These are phyloP conservation scores for Cladorrhinum sp. DNA, from an alignment of 2,329 filamentous ascomycete genomes.

Conservation along the genomic window DNA sequence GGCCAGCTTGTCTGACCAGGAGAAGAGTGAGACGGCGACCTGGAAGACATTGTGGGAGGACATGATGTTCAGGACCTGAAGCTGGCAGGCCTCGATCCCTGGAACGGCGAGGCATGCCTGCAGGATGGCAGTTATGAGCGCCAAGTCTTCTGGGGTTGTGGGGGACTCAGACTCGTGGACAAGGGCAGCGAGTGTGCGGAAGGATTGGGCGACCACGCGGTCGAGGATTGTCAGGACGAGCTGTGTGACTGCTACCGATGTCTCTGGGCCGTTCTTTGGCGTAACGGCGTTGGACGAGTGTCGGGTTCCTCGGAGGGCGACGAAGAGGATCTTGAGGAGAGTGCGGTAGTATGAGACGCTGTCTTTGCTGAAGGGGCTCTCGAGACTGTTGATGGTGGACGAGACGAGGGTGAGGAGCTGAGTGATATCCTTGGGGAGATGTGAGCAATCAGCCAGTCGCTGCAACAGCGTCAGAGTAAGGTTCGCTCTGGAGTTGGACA, in stretches of 20 bases:
- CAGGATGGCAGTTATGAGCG: conserved; percentile 80
- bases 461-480: conserved; percentile 81
- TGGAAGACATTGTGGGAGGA: conserved; percentile 70
- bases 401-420: conserved; percentile 51
- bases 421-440: conserved; percentile 49
- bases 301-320: conserved; percentile 68
- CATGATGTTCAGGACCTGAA: conserved; percentile 68
- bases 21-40: conserved; percentile 82
- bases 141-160: conserved; percentile 74
- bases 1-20: conserved; percentile 84
- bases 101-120: conserved; percentile 80
- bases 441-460: conserved; percentile 61
- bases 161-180: conserved; percentile 71
- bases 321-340: conserved; percentile 79
- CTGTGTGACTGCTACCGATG: conserved; percentile 49
- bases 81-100: conserved; percentile 67
- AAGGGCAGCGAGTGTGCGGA: conserved; percentile 74
- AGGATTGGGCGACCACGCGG: conserved; percentile 74
- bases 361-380: conserved; percentile 50
- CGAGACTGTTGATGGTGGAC: conserved; percentile 51
- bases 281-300: conserved; percentile 32
- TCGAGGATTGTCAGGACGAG: conserved; percentile 77
- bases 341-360: conserved; percentile 74
- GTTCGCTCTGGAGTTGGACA: conserved; percentile 73
- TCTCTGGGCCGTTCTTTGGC: conserved; percentile 32